Evolutionary conservation across 352 stramenopile genomes (phyloP).

Genomic region (Globisporangium abappressorium): DNA sequence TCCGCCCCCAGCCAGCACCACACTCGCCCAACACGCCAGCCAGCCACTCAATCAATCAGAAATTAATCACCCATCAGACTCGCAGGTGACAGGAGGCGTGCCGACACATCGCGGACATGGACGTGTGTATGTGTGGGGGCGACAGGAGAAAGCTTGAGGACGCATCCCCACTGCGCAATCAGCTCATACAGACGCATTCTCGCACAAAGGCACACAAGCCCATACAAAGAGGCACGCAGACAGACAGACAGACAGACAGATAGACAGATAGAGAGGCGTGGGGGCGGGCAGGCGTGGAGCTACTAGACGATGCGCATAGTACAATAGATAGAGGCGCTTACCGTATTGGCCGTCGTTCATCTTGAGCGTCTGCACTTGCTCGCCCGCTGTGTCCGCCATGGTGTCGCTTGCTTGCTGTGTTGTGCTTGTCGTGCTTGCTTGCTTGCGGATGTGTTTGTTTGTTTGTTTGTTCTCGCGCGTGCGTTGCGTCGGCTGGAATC

Average conservation of each 20-base stretch:
- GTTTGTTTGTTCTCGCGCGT: not conserved
- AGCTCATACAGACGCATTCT: not conserved
- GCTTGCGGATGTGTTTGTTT: slow-evolving; percentile 2
- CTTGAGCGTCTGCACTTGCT: slow-evolving; percentile 50
- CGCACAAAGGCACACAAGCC: not conserved
- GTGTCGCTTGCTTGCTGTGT: not conserved
- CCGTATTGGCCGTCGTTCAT: slow-evolving; percentile 42
- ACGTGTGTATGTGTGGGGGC: not conserved
- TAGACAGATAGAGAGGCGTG: not conserved
- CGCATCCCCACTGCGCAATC: not conserved
- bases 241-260: not conserved
- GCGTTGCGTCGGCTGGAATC: not conserved
- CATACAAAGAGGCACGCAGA: not conserved
- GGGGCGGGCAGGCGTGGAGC: slow-evolving; percentile 1
- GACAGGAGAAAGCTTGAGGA: not conserved
- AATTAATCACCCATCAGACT: not conserved
- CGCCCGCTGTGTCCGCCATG: slow-evolving; percentile 15
- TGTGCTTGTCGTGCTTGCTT: not conserved
- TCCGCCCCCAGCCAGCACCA: not conserved
- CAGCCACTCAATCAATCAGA: not conserved
- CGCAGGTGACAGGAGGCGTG: not conserved
- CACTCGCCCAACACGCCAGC: slow-evolving; percentile 1
- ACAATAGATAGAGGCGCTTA: slow-evolving; percentile 15
- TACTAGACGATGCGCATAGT: not conserved
- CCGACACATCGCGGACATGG: slow-evolving; percentile 5